Conservation (phyloP, 148 eudicot genomes). For the Limonium bicolor region DNA sequence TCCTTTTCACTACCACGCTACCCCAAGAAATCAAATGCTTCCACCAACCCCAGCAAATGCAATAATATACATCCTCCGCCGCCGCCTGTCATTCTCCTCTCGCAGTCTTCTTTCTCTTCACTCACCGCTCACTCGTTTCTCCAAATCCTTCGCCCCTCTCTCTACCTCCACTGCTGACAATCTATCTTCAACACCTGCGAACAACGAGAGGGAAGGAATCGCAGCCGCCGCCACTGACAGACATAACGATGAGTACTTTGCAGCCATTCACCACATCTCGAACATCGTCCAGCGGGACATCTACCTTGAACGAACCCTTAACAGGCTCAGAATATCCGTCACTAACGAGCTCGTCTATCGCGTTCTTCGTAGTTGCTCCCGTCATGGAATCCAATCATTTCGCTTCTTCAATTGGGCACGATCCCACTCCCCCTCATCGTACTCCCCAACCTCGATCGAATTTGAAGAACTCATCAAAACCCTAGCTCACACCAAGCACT, state of each 20-base stretch:
- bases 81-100: too few relatives aligned
- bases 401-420: slow-evolving; percentile 92
- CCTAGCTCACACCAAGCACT: slow-evolving; percentile 48
- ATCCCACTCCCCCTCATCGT: slow-evolving; percentile 33
- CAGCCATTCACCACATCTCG: slow-evolving; percentile 80
- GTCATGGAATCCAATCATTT: slow-evolving; percentile 43
- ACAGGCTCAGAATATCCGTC: slow-evolving; percentile 46
- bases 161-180: too few relatives aligned
- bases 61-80: too few relatives aligned
- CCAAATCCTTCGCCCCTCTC: too few relatives aligned
- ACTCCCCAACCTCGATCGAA: slow-evolving; percentile 63
- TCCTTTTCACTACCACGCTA: too few relatives aligned
- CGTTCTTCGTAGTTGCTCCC: slow-evolving; percentile 57
- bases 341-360: slow-evolving; percentile 73
- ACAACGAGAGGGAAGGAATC: too few relatives aligned
- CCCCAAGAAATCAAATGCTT: too few relatives aligned
- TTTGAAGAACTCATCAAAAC: slow-evolving; percentile 64
- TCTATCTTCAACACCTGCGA: too few relatives aligned
- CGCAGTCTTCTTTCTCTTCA: too few relatives aligned
- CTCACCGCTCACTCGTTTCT: too few relatives aligned
- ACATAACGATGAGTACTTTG: slow-evolving; percentile 80
- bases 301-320: slow-evolving; percentile 79
- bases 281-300: slow-evolving; percentile 79
- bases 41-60: too few relatives aligned
- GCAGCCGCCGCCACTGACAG: too few relatives aligned